phyloP scores from a whole-genome alignment of 768 basidiomycete species.

The Mycena amicta region DNA sequence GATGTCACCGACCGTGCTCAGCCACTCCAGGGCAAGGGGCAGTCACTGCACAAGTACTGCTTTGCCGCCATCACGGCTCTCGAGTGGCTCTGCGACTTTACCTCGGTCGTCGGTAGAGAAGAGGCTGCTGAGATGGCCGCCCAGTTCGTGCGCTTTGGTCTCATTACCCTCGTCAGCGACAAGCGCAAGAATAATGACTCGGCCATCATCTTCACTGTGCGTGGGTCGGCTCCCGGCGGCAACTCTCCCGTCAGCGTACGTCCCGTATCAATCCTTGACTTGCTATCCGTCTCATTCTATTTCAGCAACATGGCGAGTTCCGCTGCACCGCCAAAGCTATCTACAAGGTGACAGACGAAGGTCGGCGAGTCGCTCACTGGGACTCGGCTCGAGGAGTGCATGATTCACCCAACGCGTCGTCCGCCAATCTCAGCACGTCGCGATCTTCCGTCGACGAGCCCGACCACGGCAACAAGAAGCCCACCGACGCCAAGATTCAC shows the following conservation, averaged over 20 bases:
- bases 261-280: constrained; percentile 21
- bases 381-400: constrained; percentile 49
- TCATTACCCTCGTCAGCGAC: constrained; percentile 86
- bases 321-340: constrained; percentile 94
- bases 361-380: constrained; percentile 85
- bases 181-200: constrained; percentile 91
- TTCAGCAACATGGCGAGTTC: constrained; percentile 91
- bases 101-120: constrained; percentile 92
- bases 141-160: constrained; percentile 94
- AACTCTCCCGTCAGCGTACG: constrained; percentile 76
- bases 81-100: constrained; percentile 98
- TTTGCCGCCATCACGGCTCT: constrained; percentile 87
- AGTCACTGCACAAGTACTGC: constrained; percentile 63
- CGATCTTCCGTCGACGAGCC: constrained; percentile 62
- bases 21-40: constrained; percentile 50
- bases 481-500: constrained; percentile 68
- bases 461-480: constrained; percentile 35
- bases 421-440: constrained; percentile 59
- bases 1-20: constrained; percentile 72
- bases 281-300: constrained; percentile 14
- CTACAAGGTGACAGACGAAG: constrained; percentile 93
- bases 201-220: constrained; percentile 90
- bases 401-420: constrained; percentile 68
- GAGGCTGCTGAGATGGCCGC: constrained; percentile 98
- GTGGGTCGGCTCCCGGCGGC: constrained; percentile 74